Conservation (phyloP, 495 filamentous ascomycete genomes). For the Xylaria cubensis region DNA sequence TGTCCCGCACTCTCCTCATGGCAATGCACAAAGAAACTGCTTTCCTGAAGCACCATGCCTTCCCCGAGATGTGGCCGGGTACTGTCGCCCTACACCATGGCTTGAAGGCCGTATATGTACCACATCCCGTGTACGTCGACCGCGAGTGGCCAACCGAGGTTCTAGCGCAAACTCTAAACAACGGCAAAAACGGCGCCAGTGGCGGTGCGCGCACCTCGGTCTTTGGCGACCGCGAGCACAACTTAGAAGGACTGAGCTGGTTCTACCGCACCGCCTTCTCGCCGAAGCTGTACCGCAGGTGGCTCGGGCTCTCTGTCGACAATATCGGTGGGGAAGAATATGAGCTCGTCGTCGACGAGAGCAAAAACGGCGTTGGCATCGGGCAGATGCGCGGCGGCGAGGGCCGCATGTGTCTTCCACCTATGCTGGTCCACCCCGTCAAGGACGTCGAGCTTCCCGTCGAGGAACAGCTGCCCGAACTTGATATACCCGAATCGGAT, state of each 20-base stretch:
- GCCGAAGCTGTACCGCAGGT: conserved; percentile 81
- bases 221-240: conserved; percentile 88
- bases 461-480: conserved; percentile 54
- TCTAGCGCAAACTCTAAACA: conserved; percentile 84
- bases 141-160: conserved; percentile 84
- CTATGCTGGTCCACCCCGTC: conserved; percentile 91
- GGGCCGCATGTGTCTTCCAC: conserved; percentile 91
- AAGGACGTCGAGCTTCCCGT: conserved; percentile 84
- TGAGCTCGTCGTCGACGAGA: conserved; percentile 65
- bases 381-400: conserved; percentile 63
- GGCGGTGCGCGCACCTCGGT: conserved; percentile 74
- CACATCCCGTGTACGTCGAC: conserved; percentile 91
- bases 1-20: conserved; percentile 79
- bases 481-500: conserved; percentile 45
- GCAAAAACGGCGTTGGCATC: conserved; percentile 54
- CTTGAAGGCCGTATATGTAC: conserved; percentile 91
- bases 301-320: conserved; percentile 85
- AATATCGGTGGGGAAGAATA: conserved; percentile 86
- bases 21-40: conserved; percentile 91
- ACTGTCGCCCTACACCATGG: conserved; percentile 89
- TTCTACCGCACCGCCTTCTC: conserved; percentile 92
- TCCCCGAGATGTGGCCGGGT: conserved; percentile 95
- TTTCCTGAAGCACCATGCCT: conserved; percentile 83
- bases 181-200: conserved; percentile 78
- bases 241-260: conserved; percentile 88